phyloP scores from a whole-genome alignment of 495 filamentous ascomycete species.

The Xylaria bambusicola region DNA sequence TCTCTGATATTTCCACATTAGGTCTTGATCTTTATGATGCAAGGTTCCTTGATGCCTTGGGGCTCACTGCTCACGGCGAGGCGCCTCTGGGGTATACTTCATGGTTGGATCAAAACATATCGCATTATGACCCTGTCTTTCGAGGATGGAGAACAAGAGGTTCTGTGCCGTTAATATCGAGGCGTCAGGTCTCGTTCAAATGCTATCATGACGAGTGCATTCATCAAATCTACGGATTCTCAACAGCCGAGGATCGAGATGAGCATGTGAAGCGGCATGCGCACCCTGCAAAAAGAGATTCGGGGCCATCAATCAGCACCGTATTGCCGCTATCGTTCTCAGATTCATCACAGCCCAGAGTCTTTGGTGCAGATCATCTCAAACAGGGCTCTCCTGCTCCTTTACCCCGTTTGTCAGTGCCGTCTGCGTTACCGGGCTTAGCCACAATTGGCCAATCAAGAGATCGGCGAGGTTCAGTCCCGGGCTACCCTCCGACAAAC shows the following conservation, averaged over 20 bases:
- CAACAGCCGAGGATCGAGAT: constrained; percentile 47
- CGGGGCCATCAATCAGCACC: constrained; percentile 43
- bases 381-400: constrained; percentile 28
- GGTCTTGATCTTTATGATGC: constrained; percentile 48
- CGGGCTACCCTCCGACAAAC: constrained; percentile 44
- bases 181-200: constrained; percentile 47
- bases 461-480: constrained; percentile 48
- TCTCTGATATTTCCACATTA: constrained; percentile 22
- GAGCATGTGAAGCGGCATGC: constrained; percentile 49
- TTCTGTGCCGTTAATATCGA: constrained; percentile 41
- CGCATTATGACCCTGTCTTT: constrained; percentile 47
- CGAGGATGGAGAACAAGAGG: constrained; percentile 44
- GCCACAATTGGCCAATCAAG: constrained; percentile 37
- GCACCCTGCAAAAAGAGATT: constrained; percentile 42
- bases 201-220: constrained; percentile 53
- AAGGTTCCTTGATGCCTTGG: constrained; percentile 44
- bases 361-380: constrained; percentile 31
- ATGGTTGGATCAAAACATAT: constrained; percentile 50
- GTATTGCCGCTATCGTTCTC: constrained; percentile 41
- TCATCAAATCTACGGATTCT: constrained; percentile 54
- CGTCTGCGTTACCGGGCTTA: constrained; percentile 41
- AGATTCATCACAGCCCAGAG: constrained; percentile 37
- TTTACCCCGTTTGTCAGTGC: constrained; percentile 43
- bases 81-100: constrained; percentile 45
- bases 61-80: constrained; percentile 39